Evolutionary conservation across 2,329 filamentous ascomycete species (phyloP), one percentile per base, ranked within the genome.

Genomic region (Paramyrothecium roridum): DNA sequence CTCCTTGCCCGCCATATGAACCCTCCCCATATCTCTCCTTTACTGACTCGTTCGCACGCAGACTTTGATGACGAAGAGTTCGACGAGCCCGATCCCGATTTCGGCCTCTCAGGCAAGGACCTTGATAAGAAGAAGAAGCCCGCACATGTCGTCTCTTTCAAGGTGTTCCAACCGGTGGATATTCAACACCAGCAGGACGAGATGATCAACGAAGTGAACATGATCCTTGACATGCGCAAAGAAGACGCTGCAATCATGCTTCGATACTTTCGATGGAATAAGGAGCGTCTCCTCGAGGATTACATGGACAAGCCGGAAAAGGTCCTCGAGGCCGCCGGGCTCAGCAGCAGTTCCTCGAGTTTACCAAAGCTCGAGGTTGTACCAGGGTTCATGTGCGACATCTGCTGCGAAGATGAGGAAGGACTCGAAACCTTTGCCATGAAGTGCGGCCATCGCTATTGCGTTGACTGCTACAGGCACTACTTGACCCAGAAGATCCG

Each of bases 371-470:
- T 96, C 3, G 84, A 93, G 68, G 76, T 80, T 17, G 76, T 93
- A 19, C 80, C 84, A 16, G 91, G 87, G 10, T 99, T 99, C 70
- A 80, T 84, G 65, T 99, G 95, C 74, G 92, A 96, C 58, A 99
- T 99, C 61, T 99, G 95, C 76, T 98, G 90, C 72, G 93, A 98
- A 66, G 95, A 99, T 61, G 88, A 83, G 20, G 80, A 85, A 1
- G 86, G 83, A 1, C 75, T 97, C 20, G 72, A 90, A 69, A 92
- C 90, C 2, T 98, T 97, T 73, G 91, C 93, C 23, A 91, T 99
- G 84, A 96, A 91, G 68, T 99, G 95, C 71, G 91, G 88, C 1
- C 95, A 99, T 71, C 84, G 95, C 52, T 99, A 95, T 71, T 99
- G 95, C 65, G 86, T 93, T 34, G 84, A 91, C 66, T 99, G 95